A percentile compares a stretch with the other conserved stretches of the same genome.
Conservation (phyloP, 1,139 yeast genomes). For the Pichia norvegensis region DNA sequence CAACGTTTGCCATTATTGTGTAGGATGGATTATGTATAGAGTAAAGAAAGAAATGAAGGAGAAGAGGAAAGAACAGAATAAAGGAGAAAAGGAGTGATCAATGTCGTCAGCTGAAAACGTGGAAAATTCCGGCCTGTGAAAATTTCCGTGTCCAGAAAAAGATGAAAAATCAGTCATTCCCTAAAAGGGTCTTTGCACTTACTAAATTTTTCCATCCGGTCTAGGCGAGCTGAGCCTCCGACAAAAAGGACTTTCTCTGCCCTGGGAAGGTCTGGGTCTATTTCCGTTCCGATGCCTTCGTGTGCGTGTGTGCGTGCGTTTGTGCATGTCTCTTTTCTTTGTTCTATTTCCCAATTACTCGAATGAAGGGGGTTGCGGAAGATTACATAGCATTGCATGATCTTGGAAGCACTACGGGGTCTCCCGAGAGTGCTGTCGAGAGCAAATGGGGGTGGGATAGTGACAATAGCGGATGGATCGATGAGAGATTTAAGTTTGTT, state of each 20-base stretch:
- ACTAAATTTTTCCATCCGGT: neutral
- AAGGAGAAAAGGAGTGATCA: neutral
- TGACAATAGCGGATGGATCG: neutral
- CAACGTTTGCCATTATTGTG: slow-evolving; percentile 23
- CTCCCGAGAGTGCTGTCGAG: neutral
- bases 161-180: neutral
- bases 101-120: neutral
- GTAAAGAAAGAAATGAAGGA: neutral
- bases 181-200: neutral
- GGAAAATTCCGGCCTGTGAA: neutral
- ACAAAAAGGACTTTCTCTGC: too few relatives aligned
- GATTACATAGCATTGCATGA: neutral
- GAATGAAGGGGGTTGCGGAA: neutral
- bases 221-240: neutral
- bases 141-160: too few relatives aligned
- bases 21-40: neutral
- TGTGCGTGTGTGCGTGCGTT: too few relatives aligned
- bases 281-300: too few relatives aligned
- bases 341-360: neutral
- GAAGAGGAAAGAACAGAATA: neutral
- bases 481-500: neutral
- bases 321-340: neutral
- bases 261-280: too few relatives aligned
- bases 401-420: neutral
- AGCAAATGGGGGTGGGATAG: neutral